Evolutionary conservation across 2,329 filamentous ascomycete genomes (phyloP).

Genomic region (Cercospora zeae-maydis): DNA sequence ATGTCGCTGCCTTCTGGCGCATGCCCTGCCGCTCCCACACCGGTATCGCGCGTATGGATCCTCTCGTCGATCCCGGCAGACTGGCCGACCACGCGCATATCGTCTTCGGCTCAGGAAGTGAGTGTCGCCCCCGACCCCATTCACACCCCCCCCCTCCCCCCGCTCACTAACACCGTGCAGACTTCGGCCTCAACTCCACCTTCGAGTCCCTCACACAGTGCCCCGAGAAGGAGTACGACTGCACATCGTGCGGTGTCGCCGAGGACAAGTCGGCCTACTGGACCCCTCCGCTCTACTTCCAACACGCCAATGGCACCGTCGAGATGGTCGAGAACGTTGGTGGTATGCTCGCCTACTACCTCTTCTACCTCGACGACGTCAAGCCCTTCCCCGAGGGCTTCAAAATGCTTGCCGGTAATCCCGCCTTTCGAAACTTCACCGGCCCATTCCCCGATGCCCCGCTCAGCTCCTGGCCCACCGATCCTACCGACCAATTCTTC

Average conservation of each 20-base stretch:
- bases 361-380: slow-evolving; percentile 64
- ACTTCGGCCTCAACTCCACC: slow-evolving; percentile 58
- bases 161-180: slow-evolving; percentile 44
- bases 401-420: slow-evolving; percentile 77
- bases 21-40: slow-evolving; percentile 74
- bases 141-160: background rate
- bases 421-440: slow-evolving; percentile 64
- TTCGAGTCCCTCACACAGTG: slow-evolving; percentile 60
- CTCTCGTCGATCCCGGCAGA: slow-evolving; percentile 62
- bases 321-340: slow-evolving; percentile 70
- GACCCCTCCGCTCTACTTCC: slow-evolving; percentile 73
- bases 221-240: slow-evolving; percentile 57
- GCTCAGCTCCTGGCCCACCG: slow-evolving; percentile 66
- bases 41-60: slow-evolving; percentile 71
- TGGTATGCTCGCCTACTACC: slow-evolving; percentile 87
- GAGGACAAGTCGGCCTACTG: slow-evolving; percentile 89
- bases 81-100: slow-evolving; percentile 67
- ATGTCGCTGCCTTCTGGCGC: slow-evolving; percentile 71
- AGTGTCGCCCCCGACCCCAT: slow-evolving; percentile 39
- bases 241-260: slow-evolving; percentile 75
- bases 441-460: slow-evolving; percentile 63
- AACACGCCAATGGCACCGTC: slow-evolving; percentile 62
- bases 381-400: slow-evolving; percentile 73
- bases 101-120: slow-evolving; percentile 73
- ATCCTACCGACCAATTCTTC: slow-evolving; percentile 65